These are phyloP conservation scores for Neoarthrinium moseri DNA, from an alignment of 2,329 filamentous ascomycete species.

Conservation along the genomic window DNA sequence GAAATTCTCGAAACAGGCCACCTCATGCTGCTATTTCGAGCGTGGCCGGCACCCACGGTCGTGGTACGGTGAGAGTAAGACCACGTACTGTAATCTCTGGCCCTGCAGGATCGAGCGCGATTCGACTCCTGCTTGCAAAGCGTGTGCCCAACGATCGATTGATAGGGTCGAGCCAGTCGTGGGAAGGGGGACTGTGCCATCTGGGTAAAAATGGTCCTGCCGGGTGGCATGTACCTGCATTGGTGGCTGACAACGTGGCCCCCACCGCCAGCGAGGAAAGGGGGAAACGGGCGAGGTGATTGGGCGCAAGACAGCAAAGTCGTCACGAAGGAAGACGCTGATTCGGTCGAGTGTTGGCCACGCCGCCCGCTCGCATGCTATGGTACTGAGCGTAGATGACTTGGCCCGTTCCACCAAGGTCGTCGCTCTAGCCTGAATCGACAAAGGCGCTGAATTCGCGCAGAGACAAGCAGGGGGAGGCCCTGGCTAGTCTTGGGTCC, in stretches of 20 bases:
- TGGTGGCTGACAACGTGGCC: conserved; percentile 4
- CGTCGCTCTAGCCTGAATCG: conserved; percentile 7
- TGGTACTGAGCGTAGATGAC: neutral
- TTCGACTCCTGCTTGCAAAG: too few species aligned
- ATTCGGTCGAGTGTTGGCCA: conserved; percentile 2
- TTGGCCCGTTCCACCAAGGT: neutral
- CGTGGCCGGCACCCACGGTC: too few species aligned
- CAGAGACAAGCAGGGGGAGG: conserved; percentile 3
- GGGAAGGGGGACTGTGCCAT: neutral
- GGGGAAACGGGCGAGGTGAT: neutral
- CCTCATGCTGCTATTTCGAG: too few species aligned
- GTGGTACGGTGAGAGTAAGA: too few species aligned
- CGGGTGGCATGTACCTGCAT: conserved; percentile 11
- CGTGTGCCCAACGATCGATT: too few species aligned
- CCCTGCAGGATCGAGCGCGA: too few species aligned
- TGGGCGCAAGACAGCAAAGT: neutral
- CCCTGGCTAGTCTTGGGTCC: neutral
- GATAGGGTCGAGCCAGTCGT: too few species aligned
- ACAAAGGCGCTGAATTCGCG: neutral
- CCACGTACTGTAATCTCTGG: too few species aligned
- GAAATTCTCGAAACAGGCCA: too few species aligned
- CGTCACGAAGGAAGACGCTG: neutral
- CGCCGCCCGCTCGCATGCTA: conserved; percentile 1
- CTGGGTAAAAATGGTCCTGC: neutral
- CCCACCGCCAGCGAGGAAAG: neutral